A percentile compares a stretch with the other conserved stretches of the same genome.
These are phyloP conservation scores for Talaromyces pinophilus DNA, from an alignment of 2,329 filamentous ascomycete genomes.

Conservation along the genomic window DNA sequence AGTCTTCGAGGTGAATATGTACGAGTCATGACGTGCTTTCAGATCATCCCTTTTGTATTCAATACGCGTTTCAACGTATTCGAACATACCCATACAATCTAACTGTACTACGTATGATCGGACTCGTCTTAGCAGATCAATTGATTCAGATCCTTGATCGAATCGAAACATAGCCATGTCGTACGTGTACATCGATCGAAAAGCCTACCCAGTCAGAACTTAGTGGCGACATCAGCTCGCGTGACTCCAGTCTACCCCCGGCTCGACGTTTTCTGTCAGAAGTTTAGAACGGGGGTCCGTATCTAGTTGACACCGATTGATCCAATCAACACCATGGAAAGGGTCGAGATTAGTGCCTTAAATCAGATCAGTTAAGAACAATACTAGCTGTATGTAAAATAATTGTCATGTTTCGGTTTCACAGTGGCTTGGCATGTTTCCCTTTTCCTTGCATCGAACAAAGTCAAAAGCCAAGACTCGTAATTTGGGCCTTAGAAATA, in stretches of 20 bases:
- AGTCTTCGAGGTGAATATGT: background rate
- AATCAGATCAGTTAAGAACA: background rate
- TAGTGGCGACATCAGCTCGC: background rate
- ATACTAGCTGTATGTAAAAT: background rate
- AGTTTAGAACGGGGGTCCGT: too few species aligned
- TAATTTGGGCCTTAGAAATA: background rate
- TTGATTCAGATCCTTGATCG: background rate
- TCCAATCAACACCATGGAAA: background rate
- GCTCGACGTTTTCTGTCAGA: slow-evolving; percentile 6
- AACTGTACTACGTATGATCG: background rate
- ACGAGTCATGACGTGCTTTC: slow-evolving; percentile 2
- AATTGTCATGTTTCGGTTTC: background rate
- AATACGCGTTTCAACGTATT: background rate
- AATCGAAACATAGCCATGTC: background rate
- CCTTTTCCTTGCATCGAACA: slow-evolving; percentile 6
- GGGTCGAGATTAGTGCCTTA: background rate
- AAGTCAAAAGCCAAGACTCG: slow-evolving; percentile 3
- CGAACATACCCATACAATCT: background rate
- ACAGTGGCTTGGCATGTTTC: background rate
- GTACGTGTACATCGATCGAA: background rate
- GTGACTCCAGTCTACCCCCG: background rate
- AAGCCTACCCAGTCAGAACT: background rate
- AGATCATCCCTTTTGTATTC: background rate
- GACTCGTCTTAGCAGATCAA: background rate
- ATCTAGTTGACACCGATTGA: background rate